These are phyloP conservation scores for Kregervanrija delftensis DNA, from an alignment of 805 yeast genomes.

Conservation along the genomic window DNA sequence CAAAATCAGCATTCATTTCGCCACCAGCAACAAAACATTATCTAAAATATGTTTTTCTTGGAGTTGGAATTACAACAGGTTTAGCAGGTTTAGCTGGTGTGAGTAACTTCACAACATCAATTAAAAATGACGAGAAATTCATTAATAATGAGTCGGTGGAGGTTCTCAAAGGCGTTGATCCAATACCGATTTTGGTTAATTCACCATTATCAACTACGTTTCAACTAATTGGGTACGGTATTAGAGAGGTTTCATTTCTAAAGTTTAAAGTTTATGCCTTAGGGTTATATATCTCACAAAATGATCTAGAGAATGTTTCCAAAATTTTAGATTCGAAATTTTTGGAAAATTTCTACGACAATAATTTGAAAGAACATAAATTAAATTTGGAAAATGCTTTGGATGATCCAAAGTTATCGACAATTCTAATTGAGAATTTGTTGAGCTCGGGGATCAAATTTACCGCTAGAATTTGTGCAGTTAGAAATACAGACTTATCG, in stretches of 20 bases:
- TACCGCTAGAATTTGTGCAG: conserved; percentile 74
- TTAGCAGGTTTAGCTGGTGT: background rate
- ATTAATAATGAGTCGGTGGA: conserved; percentile 10
- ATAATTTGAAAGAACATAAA: conserved; percentile 22
- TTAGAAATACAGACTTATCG: conserved; percentile 83
- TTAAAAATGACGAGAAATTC: conserved; percentile 8
- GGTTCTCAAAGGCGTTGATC: conserved; percentile 23
- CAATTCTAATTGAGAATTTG: conserved; percentile 47
- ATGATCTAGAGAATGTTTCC: conserved; percentile 41
- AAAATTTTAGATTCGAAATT: conserved; percentile 37
- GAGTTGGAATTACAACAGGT: no score
- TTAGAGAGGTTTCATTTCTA: conserved; percentile 76
- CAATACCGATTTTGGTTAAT: conserved; percentile 20
- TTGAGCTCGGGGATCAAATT: conserved; percentile 55
- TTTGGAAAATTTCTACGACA: conserved; percentile 27
- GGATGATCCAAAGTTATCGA: conserved; percentile 45
- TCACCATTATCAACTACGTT: conserved; percentile 27
- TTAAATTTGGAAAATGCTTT: conserved; percentile 38
- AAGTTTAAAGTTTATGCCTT: conserved; percentile 80
- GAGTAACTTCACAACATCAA: background rate
- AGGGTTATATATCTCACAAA: conserved; percentile 68
- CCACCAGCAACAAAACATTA: no score
- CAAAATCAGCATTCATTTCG: no score
- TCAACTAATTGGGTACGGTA: conserved; percentile 70
- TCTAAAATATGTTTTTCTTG: no score